These are phyloP conservation scores for Elongisporangium undulatum DNA, from an alignment of 352 stramenopile genomes.

Conservation along the genomic window DNA sequence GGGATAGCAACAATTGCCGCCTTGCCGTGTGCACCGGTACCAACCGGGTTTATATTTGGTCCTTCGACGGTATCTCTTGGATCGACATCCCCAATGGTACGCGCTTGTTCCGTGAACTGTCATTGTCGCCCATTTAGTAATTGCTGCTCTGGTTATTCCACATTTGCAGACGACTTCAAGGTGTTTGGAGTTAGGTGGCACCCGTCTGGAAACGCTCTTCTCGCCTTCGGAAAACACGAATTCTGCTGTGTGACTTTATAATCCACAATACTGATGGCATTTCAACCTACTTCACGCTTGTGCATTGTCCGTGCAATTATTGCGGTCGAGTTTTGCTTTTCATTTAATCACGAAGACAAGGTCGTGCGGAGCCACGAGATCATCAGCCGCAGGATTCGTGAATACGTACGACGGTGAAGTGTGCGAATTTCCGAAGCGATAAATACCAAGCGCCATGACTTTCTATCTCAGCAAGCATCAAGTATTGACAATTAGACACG, in stretches of 20 bases:
- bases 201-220: slow-evolving; percentile 36
- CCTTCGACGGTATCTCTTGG: slow-evolving; percentile 58
- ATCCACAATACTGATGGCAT: slow-evolving; percentile 3
- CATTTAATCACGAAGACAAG: slow-evolving; percentile 68
- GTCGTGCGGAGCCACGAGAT: slow-evolving; percentile 54
- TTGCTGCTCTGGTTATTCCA: neutral
- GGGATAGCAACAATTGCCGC: slow-evolving; percentile 41
- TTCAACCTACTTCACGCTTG: neutral
- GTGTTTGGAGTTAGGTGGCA: slow-evolving; percentile 64
- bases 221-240: slow-evolving; percentile 55
- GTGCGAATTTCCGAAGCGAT: slow-evolving; percentile 26
- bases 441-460: slow-evolving; percentile 55
- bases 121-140: neutral
- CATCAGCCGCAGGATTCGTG: slow-evolving; percentile 56
- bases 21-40: slow-evolving; percentile 58
- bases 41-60: slow-evolving; percentile 74
- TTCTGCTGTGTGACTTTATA: slow-evolving; percentile 65
- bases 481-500: slow-evolving; percentile 4
- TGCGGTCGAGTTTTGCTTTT: slow-evolving; percentile 3
- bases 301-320: neutral
- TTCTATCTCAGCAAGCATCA: slow-evolving; percentile 21
- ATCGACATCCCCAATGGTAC: slow-evolving; percentile 51
- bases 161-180: slow-evolving; percentile 55
- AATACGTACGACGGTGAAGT: slow-evolving; percentile 51
- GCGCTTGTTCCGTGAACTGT: neutral